Evolutionary conservation across 1,284 basidiomycete genomes (phyloP).

Genomic region (Sporisorium scitamineum): DNA sequence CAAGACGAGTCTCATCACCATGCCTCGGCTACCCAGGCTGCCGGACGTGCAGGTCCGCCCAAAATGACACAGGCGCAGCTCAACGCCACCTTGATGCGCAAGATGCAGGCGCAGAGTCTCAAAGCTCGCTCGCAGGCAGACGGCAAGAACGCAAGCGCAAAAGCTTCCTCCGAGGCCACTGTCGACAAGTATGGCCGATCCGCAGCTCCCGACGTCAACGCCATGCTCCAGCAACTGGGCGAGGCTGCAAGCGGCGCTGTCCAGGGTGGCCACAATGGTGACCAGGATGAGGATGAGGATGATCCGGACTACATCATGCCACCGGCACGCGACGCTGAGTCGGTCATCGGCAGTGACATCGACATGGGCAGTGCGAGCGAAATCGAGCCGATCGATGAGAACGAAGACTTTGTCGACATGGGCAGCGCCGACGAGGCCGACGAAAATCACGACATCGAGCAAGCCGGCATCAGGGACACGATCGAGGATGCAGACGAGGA

Average conservation of each 20-base stretch:
- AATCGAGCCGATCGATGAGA: slow-evolving; percentile 27
- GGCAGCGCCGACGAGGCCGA: slow-evolving; percentile 33
- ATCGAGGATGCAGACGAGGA: slow-evolving; percentile 35
- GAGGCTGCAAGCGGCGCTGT: slow-evolving; percentile 7
- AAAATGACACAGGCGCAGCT: slow-evolving; percentile 54
- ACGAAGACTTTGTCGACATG: slow-evolving; percentile 26
- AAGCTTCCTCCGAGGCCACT: neutral
- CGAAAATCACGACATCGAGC: slow-evolving; percentile 12
- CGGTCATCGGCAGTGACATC: slow-evolving; percentile 43
- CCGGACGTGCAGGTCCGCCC: slow-evolving; percentile 27
- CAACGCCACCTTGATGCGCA: slow-evolving; percentile 55
- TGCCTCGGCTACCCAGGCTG: slow-evolving; percentile 3
- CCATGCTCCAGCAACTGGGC: slow-evolving; percentile 29
- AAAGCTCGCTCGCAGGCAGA: slow-evolving; percentile 35
- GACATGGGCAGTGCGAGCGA: slow-evolving; percentile 52
- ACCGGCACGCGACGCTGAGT: slow-evolving; percentile 35
- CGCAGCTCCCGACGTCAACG: slow-evolving; percentile 34
- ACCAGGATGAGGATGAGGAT: slow-evolving; percentile 38
- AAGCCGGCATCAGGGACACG: slow-evolving; percentile 14
- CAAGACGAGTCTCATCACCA: neutral
- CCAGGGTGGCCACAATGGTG: slow-evolving; percentile 10
- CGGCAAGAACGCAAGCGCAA: slow-evolving; percentile 10
- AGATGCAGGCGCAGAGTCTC: slow-evolving; percentile 52
- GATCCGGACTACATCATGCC: slow-evolving; percentile 46
- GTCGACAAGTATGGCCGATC: slow-evolving; percentile 9